Evolutionary conservation across 352 stramenopile genomes (phyloP).

Genomic region (Phytophthora citricola): DNA sequence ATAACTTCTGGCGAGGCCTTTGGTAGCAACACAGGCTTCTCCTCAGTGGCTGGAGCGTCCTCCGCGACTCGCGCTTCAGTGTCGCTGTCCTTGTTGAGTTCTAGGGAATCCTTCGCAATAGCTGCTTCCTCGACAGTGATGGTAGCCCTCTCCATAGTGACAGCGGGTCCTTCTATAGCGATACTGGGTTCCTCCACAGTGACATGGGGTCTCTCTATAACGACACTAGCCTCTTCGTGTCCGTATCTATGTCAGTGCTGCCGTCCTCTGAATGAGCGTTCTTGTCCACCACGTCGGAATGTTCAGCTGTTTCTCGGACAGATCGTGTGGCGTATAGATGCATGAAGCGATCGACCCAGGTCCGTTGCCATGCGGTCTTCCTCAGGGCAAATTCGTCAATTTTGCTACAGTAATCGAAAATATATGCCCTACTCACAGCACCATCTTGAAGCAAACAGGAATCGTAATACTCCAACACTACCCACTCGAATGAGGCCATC

Average conservation of each 20-base stretch:
- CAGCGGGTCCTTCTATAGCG: not conserved
- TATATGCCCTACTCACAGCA: not conserved
- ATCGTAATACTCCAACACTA: not conserved
- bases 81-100: not conserved
- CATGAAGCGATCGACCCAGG: not conserved
- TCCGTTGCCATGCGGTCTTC: not conserved
- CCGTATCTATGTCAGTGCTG: not conserved
- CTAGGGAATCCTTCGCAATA: not conserved
- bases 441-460: not conserved
- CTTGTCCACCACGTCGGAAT: not conserved
- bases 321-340: not conserved
- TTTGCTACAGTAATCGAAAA: slow-evolving; percentile 1
- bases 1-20: not conserved
- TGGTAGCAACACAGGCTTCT: not conserved
- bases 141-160: not conserved
- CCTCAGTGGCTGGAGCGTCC: not conserved
- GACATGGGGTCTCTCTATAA: not conserved
- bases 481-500: not conserved
- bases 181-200: not conserved
- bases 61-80: not conserved
- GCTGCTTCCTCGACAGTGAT: not conserved
- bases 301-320: not conserved
- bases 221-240: not conserved
- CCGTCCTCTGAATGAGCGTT: not conserved
- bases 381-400: not conserved